A percentile compares a stretch with the other conserved stretches of the same genome.
Conservation (phyloP, 2,329 filamentous ascomycete species). For the Penicillium sp. region DNA sequence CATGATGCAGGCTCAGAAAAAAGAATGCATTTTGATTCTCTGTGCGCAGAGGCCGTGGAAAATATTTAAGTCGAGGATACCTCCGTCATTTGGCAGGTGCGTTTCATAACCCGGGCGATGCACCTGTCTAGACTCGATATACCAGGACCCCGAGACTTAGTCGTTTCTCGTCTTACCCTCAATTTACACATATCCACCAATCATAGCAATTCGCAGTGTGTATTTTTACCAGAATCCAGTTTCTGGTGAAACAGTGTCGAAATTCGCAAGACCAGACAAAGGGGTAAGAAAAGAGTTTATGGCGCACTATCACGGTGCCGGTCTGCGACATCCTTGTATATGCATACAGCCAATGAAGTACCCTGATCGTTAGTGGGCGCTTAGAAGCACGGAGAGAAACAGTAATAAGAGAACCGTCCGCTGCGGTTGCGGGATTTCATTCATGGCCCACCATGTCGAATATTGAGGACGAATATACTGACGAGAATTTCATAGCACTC, state of each 20-base stretch:
- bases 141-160: neutral
- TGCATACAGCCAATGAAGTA: neutral
- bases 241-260: neutral
- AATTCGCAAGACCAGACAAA: neutral
- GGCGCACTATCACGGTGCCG: neutral
- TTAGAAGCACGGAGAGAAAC: neutral
- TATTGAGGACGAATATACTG: neutral
- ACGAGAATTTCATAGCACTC: neutral
- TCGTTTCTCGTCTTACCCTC: neutral
- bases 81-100: neutral
- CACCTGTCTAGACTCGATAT: neutral
- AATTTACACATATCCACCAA: neutral
- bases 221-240: neutral
- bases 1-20: slow-evolving; percentile 3
- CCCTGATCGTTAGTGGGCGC: neutral
- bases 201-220: neutral
- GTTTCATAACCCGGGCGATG: neutral
- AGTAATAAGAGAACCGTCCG: neutral
- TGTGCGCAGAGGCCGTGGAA: neutral
- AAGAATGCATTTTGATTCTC: neutral
- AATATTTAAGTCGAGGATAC: neutral
- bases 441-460: neutral
- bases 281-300: neutral
- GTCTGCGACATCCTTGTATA: neutral
- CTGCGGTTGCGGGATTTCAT: neutral